phyloP scores from a whole-genome alignment of 495 filamentous ascomycete species.

The Tuber microsphaerosporum region DNA sequence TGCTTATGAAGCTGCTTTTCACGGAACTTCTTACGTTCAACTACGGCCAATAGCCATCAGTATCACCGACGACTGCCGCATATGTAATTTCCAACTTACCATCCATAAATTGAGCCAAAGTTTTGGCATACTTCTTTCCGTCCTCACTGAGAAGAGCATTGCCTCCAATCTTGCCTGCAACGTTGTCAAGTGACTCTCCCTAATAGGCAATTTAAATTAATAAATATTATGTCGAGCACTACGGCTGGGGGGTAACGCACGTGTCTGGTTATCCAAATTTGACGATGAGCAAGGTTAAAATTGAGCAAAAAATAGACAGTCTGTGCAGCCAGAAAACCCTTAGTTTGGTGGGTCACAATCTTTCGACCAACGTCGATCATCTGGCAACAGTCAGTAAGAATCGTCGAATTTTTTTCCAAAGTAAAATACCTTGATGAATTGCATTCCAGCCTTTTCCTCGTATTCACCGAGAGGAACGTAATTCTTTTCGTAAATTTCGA shows the following conservation, averaged over 20 bases:
- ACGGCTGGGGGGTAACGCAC: slow-evolving; percentile 57
- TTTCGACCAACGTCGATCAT: slow-evolving; percentile 98
- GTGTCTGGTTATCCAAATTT: slow-evolving; percentile 97
- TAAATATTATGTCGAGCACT: slow-evolving; percentile 39
- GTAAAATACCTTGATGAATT: slow-evolving; percentile 67
- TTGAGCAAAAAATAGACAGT: slow-evolving; percentile 89
- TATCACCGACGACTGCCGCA: neutral
- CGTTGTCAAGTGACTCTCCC: slow-evolving; percentile 85
- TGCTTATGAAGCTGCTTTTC: slow-evolving; percentile 45
- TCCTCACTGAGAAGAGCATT: slow-evolving; percentile 78
- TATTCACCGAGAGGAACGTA: slow-evolving; percentile 87
- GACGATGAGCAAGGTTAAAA: slow-evolving; percentile 88
- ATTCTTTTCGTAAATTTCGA: slow-evolving; percentile 85
- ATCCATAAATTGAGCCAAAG: slow-evolving; percentile 42
- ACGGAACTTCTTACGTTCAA: slow-evolving; percentile 34
- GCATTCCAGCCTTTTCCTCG: slow-evolving; percentile 80
- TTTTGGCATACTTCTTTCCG: slow-evolving; percentile 75
- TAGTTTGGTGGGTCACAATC: slow-evolving; percentile 78
- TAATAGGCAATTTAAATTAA: slow-evolving; percentile 17
- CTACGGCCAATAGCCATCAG: slow-evolving; percentile 7
- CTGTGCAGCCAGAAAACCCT: slow-evolving; percentile 82
- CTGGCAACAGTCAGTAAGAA: slow-evolving; percentile 40
- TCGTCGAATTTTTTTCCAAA: neutral
- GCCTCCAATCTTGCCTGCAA: slow-evolving; percentile 80
- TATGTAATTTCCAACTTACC: slow-evolving; percentile 14